These are phyloP conservation scores for Silene coronaria DNA, from an alignment of 179 eudicot genomes.

Conservation along the genomic window DNA sequence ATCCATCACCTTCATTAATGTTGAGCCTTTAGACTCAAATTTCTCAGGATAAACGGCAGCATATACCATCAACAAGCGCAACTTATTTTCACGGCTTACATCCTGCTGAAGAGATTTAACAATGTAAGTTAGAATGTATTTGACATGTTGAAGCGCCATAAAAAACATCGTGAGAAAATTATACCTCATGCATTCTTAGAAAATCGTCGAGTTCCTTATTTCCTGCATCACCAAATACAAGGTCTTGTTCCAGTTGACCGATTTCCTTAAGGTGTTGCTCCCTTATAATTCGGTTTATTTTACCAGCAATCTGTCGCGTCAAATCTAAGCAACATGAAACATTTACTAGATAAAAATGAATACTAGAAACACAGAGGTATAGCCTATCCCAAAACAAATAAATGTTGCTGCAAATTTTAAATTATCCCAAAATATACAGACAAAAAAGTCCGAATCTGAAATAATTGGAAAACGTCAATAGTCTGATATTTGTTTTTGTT, in stretches of 20 bases:
- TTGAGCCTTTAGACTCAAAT: constrained; percentile 65
- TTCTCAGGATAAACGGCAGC: constrained; percentile 88
- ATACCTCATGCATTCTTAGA: constrained; percentile 59
- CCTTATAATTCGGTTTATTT: constrained; percentile 66
- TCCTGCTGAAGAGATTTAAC: constrained; percentile 46
- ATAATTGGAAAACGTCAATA: too few relatives aligned
- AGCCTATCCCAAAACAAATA: background rate
- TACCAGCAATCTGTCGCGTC: constrained; percentile 74
- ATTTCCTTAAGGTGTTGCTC: constrained; percentile 77
- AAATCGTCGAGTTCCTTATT: constrained; percentile 82
- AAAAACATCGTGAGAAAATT: background rate
- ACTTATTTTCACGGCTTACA: constrained; percentile 62
- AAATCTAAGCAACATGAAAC: constrained; percentile 18
- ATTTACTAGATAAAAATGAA: background rate
- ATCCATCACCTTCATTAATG: constrained; percentile 66
- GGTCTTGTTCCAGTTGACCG: constrained; percentile 93
- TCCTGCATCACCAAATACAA: constrained; percentile 97
- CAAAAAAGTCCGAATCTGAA: background rate
- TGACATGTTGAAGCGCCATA: background rate
- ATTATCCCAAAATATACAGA: background rate
- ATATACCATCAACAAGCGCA: constrained; percentile 92
- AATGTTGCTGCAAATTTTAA: background rate
- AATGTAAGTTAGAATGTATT: constrained; percentile 7
- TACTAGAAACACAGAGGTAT: background rate
- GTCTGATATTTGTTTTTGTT: too few relatives aligned